These are phyloP conservation scores for Triticum aestivum DNA, from an alignment of 176 grass and related monocot genomes.

Conservation along the genomic window DNA sequence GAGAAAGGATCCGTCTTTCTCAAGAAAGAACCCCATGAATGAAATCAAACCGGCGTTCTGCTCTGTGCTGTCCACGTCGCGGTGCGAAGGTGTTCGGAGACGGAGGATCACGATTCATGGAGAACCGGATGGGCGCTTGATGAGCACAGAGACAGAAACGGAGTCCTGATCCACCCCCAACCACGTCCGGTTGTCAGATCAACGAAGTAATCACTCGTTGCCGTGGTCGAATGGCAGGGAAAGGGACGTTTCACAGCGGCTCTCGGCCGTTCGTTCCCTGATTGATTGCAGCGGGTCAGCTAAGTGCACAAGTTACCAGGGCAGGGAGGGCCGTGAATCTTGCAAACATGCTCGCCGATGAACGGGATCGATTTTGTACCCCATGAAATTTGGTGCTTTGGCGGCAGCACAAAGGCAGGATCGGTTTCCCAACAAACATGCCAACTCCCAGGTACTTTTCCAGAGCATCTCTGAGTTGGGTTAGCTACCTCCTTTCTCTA, in stretches of 20 bases:
- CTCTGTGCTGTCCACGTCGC: background rate
- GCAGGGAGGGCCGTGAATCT: background rate
- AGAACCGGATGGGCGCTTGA: no score
- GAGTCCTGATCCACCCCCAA: background rate
- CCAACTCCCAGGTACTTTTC: background rate
- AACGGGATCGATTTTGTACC: background rate
- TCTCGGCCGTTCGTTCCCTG: background rate
- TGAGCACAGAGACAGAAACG: background rate
- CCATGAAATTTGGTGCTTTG: background rate
- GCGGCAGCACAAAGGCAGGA: background rate
- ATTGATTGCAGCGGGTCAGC: background rate
- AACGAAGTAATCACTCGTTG: background rate
- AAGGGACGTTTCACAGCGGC: background rate
- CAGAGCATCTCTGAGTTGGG: background rate
- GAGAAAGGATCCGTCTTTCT: no score
- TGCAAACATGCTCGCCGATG: background rate
- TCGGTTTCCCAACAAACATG: conserved; percentile 14
- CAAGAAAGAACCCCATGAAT: background rate
- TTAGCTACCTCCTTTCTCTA: background rate
- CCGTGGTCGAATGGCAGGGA: background rate
- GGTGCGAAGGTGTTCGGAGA: background rate
- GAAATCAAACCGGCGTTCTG: background rate
- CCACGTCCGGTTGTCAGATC: background rate
- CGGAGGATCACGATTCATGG: background rate
- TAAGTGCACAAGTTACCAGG: background rate